Evolutionary conservation across 768 basidiomycete genomes (phyloP), one percentile per base, ranked within the genome.

Genomic region (Flagelloscypha sp.): DNA sequence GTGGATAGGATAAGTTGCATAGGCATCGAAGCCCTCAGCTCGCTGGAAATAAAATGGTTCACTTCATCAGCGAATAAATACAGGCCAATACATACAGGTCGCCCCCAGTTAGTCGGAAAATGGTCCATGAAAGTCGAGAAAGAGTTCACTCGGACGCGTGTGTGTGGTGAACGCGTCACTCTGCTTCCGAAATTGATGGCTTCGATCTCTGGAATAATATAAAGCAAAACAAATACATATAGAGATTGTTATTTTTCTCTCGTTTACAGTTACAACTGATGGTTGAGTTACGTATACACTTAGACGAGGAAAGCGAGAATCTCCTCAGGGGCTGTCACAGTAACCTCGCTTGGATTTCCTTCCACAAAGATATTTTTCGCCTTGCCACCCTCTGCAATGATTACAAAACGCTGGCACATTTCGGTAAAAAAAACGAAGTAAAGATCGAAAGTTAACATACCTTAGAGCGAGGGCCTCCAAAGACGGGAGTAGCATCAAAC

Each of bases 51-150:
- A 20, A 2, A 9, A 15, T 19, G 27, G 24, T 24, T 22, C 24
- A 38, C 24, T 2, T 32, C 4, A 48, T 31, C 18, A 24, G 22
- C 17, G 5, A 29, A 29, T 0, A 21, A 1, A 16, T 13, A 30
- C 0, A 18, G n/a, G 0, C 12, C 9, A 13, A 19, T 27, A 58
- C 81, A 48, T 53, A 84, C 84, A 31, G 82, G 84, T 30, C 79
- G 68, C 23, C 84, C 85, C 84, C 84, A 87, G 66, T 79, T 84
- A 22, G 76, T 77, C 23, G 85, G 82, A 59, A 83, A 84, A 56
- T 87, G 85, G 54, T 87, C 84, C 84, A 87, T 85, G 54, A 45
- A 38, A 22, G 42, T 16, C 24, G 29, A 18, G 20, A 13, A 16
- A 8, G 40, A 19, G n/a, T n/a, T n/a, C n/a, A n/a, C n/a, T n/a